Percentiles rank a stretch among this genome's conserved stretches.
These are phyloP conservation scores for Spiraea crenata DNA, from an alignment of 331 rosid genomes.

Conservation along the genomic window DNA sequence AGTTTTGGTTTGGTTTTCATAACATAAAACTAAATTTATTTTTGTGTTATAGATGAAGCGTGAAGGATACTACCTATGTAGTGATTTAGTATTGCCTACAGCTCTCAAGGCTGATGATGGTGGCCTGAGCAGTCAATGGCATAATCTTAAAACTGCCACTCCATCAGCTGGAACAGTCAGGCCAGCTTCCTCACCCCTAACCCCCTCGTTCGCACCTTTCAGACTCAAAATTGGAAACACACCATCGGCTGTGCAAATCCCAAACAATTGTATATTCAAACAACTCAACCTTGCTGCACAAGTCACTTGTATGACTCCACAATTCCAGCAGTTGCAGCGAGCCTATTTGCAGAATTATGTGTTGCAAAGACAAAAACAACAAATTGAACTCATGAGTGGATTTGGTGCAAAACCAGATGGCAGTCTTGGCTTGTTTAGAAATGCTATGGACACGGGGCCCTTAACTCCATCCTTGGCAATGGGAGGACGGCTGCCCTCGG, in stretches of 20 bases:
- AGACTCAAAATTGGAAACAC: slow-evolving; percentile 1
- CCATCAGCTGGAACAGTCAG: slow-evolving; percentile 1
- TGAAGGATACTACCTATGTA: slow-evolving; percentile 34
- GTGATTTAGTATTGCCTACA: slow-evolving; percentile 11
- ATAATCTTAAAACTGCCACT: background rate
- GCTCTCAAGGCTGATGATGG: slow-evolving; percentile 2
- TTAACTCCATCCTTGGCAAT: slow-evolving; percentile 11
- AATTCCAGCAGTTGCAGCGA: slow-evolving; percentile 1
- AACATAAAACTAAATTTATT: background rate
- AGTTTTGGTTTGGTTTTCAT: background rate
- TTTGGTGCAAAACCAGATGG: slow-evolving; percentile 2
- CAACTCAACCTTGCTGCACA: slow-evolving; percentile 20
- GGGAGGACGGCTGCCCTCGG: slow-evolving; percentile 8
- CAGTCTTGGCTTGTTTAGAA: slow-evolving; percentile 2
- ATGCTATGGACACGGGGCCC: slow-evolving; percentile 1
- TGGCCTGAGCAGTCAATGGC: slow-evolving; percentile 12
- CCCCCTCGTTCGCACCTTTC: slow-evolving; percentile 10
- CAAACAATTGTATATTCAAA: background rate
- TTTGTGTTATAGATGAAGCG: slow-evolving; percentile 25
- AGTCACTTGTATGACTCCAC: slow-evolving; percentile 15
- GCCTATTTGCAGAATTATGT: slow-evolving; percentile 16
- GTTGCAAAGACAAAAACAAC: slow-evolving; percentile 15
- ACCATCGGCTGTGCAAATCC: background rate
- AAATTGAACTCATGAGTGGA: slow-evolving; percentile 9
- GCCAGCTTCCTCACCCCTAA: slow-evolving; percentile 13